Base-by-base conservation (phyloP, 129 eudicot genomes). In the Dittrichia graveolens region DNA sequence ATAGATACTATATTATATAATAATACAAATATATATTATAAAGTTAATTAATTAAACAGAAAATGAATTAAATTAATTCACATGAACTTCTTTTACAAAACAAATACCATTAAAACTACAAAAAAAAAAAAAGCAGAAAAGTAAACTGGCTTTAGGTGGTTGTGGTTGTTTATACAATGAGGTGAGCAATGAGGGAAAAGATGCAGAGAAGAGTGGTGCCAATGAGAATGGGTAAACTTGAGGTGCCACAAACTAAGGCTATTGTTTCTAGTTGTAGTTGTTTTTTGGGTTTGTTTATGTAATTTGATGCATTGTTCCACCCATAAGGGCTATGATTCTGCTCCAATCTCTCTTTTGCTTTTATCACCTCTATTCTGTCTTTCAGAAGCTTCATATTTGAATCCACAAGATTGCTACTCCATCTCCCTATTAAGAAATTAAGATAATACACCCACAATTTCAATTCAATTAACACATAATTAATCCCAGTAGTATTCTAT, bases 151-250 rank as follows among this genome's bases (percentile, higher is more conserved):
- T 69, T 53, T 7, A 14, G 31, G 55, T 31, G 46, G 4, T 45
- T 7, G 44, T 47, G 38, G 4, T 47, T 45, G 12, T 37, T 76
- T 56, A 80, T 7, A 59, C 43, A 24, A 61, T 67, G 41, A 77
- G 57, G 54, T 72, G 85, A 39, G 45, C 71, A 18, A 77, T 3
- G 66, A 80, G 7, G 39, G 85, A 73, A 6, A 80, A 70, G 19
- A 80, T 65, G 69, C 67, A 84, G 52, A 84, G 74, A 12, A 50
- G 46, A 38, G 69, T 2, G 34, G 78, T 77, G 40, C 60, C 75
- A 31, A 43, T 16, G 55, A 63, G 7, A 65, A 80, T 19, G 16
- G 88, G 8, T 37, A 77, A 61, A 5, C 83, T 79, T 58, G 64
- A 59, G 44, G 66, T 39, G 50, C 81, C 81, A 63, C 42, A 63